Base-by-base conservation (phyloP, 148 eudicot species). In the Oxyria digyna region DNA sequence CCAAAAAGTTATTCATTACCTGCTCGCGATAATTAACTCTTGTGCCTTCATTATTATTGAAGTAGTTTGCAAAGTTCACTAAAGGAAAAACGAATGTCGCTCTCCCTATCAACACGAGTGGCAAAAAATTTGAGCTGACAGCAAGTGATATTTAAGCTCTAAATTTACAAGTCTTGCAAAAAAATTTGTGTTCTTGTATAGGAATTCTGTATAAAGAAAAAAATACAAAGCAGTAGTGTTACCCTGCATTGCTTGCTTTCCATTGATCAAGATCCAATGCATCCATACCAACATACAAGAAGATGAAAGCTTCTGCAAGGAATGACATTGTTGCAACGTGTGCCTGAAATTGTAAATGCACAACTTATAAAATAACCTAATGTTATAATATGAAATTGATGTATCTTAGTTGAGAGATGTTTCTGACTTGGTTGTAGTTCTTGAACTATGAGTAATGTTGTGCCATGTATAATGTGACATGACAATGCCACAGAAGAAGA, bases 41-140 rank as follows among this genome's bases (percentile, higher is more conserved):
- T n/a, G n/a, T n/a, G n/a, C n/a, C n/a, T n/a, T n/a, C n/a, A n/a
- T n/a, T n/a, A n/a, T n/a, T 81, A 68, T 72, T 77, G 1, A 69
- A 54, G 57, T 69, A 79, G 71, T 82, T 88, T 3, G 67, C 68
- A 31, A 88, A 50, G 71, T 67, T 78, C 21, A 92, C 86, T 48
- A 92, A 78, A 48, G 96, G 96, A 71, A 81, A 92, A 24, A 92
- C 82, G 78, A 92, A 92, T 33, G 91, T 89, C 52, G 94, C 98
- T 72, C 98, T 84, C 72, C 98, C 98, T 57, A 87, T 57, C 78
- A 89, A 74, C 74, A 89, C 80, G 45, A 89, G 69, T 50, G 81
- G 88, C 75, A 92, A 67, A 71, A 89, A 67, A 57, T 85, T 73
- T 37, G 89, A 79, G 71, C 94, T 89, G 20, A 92, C 84, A 35